Evolutionary conservation across 129 eudicot genomes (phyloP).

Genomic region (Saussurea involucrata): DNA sequence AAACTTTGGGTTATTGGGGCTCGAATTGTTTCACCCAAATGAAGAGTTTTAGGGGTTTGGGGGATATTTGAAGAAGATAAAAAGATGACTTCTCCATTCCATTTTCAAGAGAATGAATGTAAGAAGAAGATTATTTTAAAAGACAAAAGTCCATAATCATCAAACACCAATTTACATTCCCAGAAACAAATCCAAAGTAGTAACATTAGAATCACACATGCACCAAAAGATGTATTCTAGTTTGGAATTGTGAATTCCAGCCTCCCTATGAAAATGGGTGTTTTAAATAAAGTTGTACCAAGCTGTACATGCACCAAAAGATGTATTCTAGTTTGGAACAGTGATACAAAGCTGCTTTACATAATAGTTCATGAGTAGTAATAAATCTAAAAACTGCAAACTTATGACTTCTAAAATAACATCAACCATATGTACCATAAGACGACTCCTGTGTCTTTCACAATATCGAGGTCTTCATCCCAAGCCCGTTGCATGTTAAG

Average conservation of each 20-base stretch:
- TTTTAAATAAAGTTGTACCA: too few species aligned
- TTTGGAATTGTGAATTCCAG: neutral
- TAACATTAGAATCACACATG: neutral
- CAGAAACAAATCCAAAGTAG: neutral
- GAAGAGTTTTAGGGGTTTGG: too few species aligned
- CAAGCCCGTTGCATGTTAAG: conserved; percentile 86
- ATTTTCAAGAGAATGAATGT: too few species aligned
- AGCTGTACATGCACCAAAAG: neutral
- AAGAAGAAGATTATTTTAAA: too few species aligned
- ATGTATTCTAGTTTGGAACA: neutral
- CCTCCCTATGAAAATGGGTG: conserved; percentile 7
- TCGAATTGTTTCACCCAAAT: too few species aligned
- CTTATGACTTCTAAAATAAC: conserved; percentile 1
- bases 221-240: neutral
- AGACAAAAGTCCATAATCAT: too few species aligned
- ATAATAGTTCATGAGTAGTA: conserved; percentile 17
- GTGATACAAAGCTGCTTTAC: conserved; percentile 30
- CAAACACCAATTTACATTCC: neutral
- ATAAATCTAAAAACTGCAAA: conserved; percentile 24
- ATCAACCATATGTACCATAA: conserved; percentile 20
- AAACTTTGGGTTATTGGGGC: too few species aligned
- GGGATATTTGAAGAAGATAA: too few species aligned
- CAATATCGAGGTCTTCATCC: conserved; percentile 77
- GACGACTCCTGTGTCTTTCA: conserved; percentile 26
- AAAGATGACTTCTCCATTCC: too few species aligned